These are phyloP conservation scores for Colletotrichum phormii DNA, from an alignment of 2,329 filamentous ascomycete genomes.

Conservation along the genomic window DNA sequence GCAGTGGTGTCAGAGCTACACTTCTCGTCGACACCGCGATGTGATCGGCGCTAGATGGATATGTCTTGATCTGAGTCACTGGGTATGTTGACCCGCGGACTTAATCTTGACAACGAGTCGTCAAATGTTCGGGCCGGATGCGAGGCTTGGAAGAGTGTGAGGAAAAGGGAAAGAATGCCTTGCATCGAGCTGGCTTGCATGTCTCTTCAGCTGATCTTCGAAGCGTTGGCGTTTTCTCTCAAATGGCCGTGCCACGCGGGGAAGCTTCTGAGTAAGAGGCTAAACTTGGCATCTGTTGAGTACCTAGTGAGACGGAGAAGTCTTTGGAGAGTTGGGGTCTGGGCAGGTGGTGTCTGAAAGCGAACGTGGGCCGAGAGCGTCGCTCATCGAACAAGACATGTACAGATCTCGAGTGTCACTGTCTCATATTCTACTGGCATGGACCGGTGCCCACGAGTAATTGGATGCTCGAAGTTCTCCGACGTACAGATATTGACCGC, in stretches of 20 bases:
- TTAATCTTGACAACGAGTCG: not conserved
- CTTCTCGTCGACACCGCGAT: not conserved
- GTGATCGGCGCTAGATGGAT: not conserved
- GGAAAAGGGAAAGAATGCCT: slow-evolving; percentile 6
- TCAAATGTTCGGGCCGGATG: not conserved
- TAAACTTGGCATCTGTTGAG: not conserved
- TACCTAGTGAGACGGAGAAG: not conserved
- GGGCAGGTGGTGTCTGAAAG: not conserved
- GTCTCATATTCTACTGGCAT: not conserved
- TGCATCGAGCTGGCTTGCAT: slow-evolving; percentile 8
- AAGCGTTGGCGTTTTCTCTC: not conserved
- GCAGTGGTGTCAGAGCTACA: not conserved
- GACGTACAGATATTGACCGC: not conserved
- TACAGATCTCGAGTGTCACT: not conserved
- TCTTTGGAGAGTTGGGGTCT: not conserved
- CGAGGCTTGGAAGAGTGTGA: not conserved
- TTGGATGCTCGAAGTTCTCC: not conserved
- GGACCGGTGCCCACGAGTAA: not conserved
- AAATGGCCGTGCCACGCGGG: slow-evolving; percentile 52
- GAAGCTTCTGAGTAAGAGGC: slow-evolving; percentile 41
- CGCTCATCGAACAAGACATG: not conserved
- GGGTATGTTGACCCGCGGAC: not conserved
- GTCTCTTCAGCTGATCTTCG: slow-evolving; percentile 17
- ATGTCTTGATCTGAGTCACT: not conserved
- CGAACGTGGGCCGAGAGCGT: not conserved